Base-by-base conservation (phyloP, 2,329 filamentous ascomycete species). In the Aphanoascus verrucosus region DNA sequence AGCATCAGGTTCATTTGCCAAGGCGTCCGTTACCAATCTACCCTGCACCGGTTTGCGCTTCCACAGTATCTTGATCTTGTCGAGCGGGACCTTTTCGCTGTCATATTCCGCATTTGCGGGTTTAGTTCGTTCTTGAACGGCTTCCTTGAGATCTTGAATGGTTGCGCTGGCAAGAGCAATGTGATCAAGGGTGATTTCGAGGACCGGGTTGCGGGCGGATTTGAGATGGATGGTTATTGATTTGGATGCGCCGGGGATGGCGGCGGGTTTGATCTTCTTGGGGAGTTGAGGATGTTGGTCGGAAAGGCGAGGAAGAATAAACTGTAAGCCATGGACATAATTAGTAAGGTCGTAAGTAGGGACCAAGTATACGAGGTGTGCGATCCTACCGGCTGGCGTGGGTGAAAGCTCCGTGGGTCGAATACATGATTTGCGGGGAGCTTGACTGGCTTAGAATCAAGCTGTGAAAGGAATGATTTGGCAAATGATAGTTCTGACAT, bases 371-470 rank as follows among this genome's bases (percentile, higher is more conserved):
- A 35, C n/a, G n/a, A n/a, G n/a, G n/a, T n/a, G n/a, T 28, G 35
- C 4, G 48, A 68, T 52, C 83, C 31, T 79, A 96, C 91, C 14
- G 89, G 85, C 59, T 82, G 77, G 57, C 86, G 82, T 23, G 85
- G 75, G 20, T 87, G 85, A 67, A 91, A 90, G 60, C 78, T 81
- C 63, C 83, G 83, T 48, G 88, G 82, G 65, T 96, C 88, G 70
- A 91, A 87, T 69, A 94, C 83, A 81, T 96, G 86, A 69, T 97
- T 88, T 59, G 86, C 76, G n/a, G 85, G 82, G 58, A 97, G 80
- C 75, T 90, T 94, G 62, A 83, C 70, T 6, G 89, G 85, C 48
- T 84, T 83, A 56, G 82, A 80, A 71, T 94, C 88, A 58, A 97
- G 80, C 19, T 82, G 79, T 50, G 83, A 76, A 61, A 98, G 82